Evolutionary conservation across 2,329 filamentous ascomycete genomes (phyloP).

Genomic region (Fusarium lyarnte): DNA sequence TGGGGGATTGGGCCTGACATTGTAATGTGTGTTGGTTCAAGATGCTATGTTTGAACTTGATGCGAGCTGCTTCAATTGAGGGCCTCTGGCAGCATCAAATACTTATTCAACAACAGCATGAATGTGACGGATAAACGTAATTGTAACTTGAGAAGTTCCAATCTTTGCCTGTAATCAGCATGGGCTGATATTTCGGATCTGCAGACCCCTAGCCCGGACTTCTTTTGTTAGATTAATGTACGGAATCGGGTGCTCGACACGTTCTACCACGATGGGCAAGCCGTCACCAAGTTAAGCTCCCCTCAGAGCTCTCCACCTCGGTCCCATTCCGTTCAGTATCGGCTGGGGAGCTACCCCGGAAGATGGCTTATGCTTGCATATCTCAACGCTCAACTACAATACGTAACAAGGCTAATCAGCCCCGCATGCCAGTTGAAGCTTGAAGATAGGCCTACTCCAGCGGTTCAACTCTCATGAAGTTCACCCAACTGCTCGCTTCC

Average conservation of each 20-base stretch:
- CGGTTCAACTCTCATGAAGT: not conserved
- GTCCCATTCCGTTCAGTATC: not conserved
- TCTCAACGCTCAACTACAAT: not conserved
- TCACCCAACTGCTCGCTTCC: not conserved
- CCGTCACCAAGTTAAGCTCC: not conserved
- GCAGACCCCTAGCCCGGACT: not conserved
- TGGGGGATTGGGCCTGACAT: conserved; percentile 14
- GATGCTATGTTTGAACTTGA: not conserved
- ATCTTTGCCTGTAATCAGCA: not conserved
- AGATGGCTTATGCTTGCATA: not conserved
- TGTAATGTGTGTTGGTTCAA: not conserved
- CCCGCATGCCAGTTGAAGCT: accelerated
- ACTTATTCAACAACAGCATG: not conserved
- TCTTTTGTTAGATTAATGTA: not conserved
- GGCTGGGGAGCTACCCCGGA: too few relatives aligned
- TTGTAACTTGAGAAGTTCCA: not conserved
- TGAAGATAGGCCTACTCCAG: not conserved
- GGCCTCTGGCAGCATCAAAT: not conserved
- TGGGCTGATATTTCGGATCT: not conserved
- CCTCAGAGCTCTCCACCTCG: not conserved
- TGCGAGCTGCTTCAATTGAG: not conserved
- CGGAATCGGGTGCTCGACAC: not conserved
- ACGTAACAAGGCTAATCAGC: not conserved
- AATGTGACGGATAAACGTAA: not conserved
- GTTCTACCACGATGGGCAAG: not conserved